A percentile compares a stretch with the other conserved stretches of the same genome.
Evolutionary conservation across 306 rosid genomes (phyloP).

Genomic region (Cucurbita pepo): DNA sequence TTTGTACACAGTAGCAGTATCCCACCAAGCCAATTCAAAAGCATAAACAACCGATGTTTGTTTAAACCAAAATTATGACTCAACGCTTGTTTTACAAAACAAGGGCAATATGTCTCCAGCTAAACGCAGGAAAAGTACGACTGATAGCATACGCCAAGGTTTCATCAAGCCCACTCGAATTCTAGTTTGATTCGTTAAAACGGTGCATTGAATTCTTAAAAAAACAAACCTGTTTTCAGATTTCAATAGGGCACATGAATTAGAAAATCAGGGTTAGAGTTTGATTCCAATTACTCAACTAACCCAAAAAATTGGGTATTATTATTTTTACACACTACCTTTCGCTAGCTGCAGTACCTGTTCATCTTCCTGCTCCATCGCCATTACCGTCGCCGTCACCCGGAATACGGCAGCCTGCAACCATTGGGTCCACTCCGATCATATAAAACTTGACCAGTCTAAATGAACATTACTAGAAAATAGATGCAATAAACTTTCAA

Average conservation of each 20-base stretch:
- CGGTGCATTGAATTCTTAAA: neutral
- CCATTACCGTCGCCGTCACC: neutral
- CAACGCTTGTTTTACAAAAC: neutral
- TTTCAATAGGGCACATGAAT: neutral
- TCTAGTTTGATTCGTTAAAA: neutral
- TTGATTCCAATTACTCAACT: neutral
- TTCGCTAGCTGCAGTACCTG: neutral
- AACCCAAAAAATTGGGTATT: neutral
- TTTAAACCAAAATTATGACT: neutral
- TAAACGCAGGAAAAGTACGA: neutral
- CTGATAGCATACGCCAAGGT: neutral
- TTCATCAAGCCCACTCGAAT: neutral
- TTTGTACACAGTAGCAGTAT: too few species aligned
- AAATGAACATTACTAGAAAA: neutral
- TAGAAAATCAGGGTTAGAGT: neutral
- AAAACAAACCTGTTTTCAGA: neutral
- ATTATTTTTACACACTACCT: neutral
- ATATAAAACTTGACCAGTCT: neutral
- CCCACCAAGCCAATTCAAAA: neutral
- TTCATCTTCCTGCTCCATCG: neutral
- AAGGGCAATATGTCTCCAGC: neutral
- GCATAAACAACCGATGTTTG: neutral
- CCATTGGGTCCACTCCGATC: neutral
- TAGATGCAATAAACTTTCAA: too few species aligned
- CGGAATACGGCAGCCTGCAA: slow-evolving; percentile 7